phyloP scores from a whole-genome alignment of 1,284 basidiomycete genomes.

The Trichosporon ovoides region DNA sequence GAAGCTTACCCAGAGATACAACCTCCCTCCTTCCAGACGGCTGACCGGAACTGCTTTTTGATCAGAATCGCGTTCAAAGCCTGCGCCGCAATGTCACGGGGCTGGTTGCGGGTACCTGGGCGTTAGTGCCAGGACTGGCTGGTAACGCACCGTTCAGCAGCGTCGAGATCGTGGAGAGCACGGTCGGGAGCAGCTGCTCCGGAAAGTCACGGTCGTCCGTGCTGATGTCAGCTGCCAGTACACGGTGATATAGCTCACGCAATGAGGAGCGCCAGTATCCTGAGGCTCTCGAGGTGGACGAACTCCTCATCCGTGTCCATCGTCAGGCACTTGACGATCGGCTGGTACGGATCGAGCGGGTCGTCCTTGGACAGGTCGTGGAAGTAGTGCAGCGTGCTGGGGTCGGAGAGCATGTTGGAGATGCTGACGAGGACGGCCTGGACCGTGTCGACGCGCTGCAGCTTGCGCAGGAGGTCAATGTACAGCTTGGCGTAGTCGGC shows the following conservation, averaged over 20 bases:
- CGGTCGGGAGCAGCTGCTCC: slow-evolving; percentile 58
- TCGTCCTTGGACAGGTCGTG: slow-evolving; percentile 35
- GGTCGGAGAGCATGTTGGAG: slow-evolving; percentile 69
- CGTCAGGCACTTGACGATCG: slow-evolving; percentile 77
- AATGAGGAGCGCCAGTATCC: slow-evolving; percentile 81
- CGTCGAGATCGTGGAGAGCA: slow-evolving; percentile 61
- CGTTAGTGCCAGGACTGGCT: neutral
- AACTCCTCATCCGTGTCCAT: slow-evolving; percentile 76
- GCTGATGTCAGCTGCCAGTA: slow-evolving; percentile 19
- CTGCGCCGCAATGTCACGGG: slow-evolving; percentile 83
- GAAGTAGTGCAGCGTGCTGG: slow-evolving; percentile 59
- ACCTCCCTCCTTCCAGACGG: slow-evolving; percentile 50
- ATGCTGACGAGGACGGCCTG: slow-evolving; percentile 88
- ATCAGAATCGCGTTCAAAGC: slow-evolving; percentile 81
- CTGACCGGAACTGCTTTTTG: slow-evolving; percentile 64
- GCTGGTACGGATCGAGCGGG: slow-evolving; percentile 75
- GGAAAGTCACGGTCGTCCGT: slow-evolving; percentile 51
- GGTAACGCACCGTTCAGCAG: slow-evolving; percentile 59
- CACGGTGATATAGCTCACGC: slow-evolving; percentile 51
- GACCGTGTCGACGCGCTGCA: slow-evolving; percentile 87
- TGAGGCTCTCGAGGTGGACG: slow-evolving; percentile 79
- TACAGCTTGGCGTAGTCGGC: slow-evolving; percentile 81
- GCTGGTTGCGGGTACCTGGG: slow-evolving; percentile 47
- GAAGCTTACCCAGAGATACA: slow-evolving; percentile 46
- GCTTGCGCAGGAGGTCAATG: slow-evolving; percentile 83